Percentiles rank a stretch among this genome's conserved stretches.
These are phyloP conservation scores for Parietichytrium sp. DNA, from an alignment of 108 stramenopile genomes.

Conservation along the genomic window DNA sequence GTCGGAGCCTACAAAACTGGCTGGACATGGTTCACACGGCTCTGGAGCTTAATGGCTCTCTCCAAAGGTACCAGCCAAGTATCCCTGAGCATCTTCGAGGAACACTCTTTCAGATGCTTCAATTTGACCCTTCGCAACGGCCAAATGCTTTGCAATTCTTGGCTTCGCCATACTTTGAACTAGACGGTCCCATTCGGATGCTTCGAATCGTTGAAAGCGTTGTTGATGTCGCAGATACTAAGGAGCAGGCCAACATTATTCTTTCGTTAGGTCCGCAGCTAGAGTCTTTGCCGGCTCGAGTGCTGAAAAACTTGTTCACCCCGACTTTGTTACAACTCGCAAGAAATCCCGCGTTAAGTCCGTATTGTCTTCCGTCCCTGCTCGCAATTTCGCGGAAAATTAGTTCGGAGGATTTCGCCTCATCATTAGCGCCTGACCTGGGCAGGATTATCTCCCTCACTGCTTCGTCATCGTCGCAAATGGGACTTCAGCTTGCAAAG, in stretches of 20 bases:
- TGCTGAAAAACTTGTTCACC: background rate
- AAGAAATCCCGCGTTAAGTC: background rate
- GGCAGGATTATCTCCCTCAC: background rate
- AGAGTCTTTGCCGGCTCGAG: background rate
- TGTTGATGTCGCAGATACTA: background rate
- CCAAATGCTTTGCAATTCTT: background rate
- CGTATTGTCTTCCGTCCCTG: background rate
- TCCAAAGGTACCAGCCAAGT: background rate
- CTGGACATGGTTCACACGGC: background rate
- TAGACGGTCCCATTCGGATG: background rate
- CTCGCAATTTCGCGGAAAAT: background rate
- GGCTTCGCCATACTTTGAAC: background rate
- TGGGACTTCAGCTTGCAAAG: background rate
- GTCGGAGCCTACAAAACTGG: background rate
- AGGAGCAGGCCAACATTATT: background rate
- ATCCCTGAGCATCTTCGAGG: background rate
- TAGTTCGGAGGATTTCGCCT: background rate
- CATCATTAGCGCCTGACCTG: background rate
- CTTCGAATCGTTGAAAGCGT: background rate
- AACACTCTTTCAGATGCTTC: background rate
- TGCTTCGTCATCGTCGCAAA: background rate
- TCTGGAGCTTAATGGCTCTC: background rate
- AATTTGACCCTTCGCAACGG: background rate
- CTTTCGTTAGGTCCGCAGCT: background rate
- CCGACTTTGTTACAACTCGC: background rate